Conservation (phyloP, 2,329 filamentous ascomycete species). For the Leptographium radiaticola region DNA sequence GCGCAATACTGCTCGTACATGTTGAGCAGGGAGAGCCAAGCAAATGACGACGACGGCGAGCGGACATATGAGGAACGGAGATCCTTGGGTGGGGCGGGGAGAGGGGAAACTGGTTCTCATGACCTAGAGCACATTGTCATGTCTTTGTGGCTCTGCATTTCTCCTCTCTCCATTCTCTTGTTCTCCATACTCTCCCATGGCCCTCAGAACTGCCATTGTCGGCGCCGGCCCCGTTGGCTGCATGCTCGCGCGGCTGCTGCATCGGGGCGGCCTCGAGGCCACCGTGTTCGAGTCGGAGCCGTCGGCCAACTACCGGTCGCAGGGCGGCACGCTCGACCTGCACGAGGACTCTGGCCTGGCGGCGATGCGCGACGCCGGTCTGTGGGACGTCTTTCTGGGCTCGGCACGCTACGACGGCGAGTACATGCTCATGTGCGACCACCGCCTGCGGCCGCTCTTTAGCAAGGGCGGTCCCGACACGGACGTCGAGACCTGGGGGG, state of each 20-base stretch:
- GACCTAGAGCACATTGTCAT: no score
- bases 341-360: conserved; percentile 36
- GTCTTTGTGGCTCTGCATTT: not conserved
- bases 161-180: no score
- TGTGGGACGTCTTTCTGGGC: conserved; percentile 36
- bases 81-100: no score
- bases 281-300: conserved; percentile 37
- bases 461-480: conserved; percentile 19
- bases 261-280: conserved; percentile 29
- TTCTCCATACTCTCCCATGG: not conserved
- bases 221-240: conserved; percentile 36
- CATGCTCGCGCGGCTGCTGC: conserved; percentile 38
- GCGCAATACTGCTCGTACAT: no score
- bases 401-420: conserved; percentile 39
- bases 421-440: conserved; percentile 31
- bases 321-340: conserved; percentile 42
- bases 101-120: no score
- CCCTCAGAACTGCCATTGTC: conserved; percentile 30
- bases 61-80: no score
- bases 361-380: conserved; percentile 34
- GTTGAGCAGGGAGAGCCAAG: no score
- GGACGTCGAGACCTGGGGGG: conserved; percentile 1
- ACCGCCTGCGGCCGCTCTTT: conserved; percentile 22
- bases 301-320: conserved; percentile 28
- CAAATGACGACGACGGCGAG: no score